Evolutionary conservation across 2,329 filamentous ascomycete species (phyloP).

Genomic region (Arthrobotrys conoides): DNA sequence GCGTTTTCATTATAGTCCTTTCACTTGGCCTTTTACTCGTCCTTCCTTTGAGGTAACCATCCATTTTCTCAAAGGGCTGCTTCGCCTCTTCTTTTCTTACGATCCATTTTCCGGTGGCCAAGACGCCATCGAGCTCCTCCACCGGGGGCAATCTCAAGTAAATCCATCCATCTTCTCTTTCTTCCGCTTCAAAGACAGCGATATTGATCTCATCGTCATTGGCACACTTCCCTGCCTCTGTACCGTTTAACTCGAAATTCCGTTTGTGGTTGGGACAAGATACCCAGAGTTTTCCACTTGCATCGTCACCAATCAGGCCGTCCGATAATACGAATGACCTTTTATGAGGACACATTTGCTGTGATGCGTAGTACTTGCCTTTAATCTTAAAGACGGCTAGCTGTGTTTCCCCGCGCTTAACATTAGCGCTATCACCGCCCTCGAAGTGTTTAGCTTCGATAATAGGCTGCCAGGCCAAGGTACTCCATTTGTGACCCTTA

Average conservation of each 20-base stretch:
- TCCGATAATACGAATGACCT: conserved; percentile 90
- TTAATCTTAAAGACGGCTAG: conserved; percentile 87
- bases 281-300: conserved; percentile 79
- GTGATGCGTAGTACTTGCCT: conserved; percentile 84
- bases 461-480: conserved; percentile 83
- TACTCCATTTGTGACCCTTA: conserved; percentile 76
- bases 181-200: conserved; percentile 84
- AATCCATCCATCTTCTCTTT: conserved; percentile 80
- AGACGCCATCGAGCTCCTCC: conserved; percentile 81
- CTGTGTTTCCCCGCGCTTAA: conserved; percentile 91
- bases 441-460: conserved; percentile 79
- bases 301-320: conserved; percentile 80
- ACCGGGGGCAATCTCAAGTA: conserved; percentile 85
- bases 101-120: conserved; percentile 84
- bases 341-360: conserved; percentile 96
- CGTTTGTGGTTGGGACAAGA: conserved; percentile 91
- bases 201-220: conserved; percentile 83
- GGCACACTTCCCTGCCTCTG: conserved; percentile 77
- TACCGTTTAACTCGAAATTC: conserved; percentile 82
- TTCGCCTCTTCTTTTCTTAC: conserved; percentile 78
- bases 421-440: conserved; percentile 76
- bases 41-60: conserved; percentile 72
- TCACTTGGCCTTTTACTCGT: conserved; percentile 64
- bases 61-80: conserved; percentile 65
- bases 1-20: conserved; percentile 52